Evolutionary conservation across 257 asterid genomes (phyloP), one percentile per base, ranked within the genome.

Genomic region (Scutellaria minor): DNA sequence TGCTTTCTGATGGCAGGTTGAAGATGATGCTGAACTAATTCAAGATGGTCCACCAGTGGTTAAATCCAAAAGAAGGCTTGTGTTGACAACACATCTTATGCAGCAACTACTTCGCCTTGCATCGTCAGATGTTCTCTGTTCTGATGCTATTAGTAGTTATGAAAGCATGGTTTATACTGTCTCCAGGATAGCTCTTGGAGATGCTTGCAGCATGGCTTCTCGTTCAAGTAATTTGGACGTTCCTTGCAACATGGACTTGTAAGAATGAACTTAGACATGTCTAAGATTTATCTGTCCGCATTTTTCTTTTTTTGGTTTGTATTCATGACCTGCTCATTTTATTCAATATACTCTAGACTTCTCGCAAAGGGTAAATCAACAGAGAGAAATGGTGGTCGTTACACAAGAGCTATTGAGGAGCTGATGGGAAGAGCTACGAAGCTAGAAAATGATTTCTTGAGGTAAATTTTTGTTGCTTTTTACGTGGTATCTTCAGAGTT

Each of bases 41-140:
- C 95, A 88, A 71, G 92, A 83, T 76, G 91, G 84, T 69, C 77
- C 78, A 50, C 85, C 75, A 48, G 40, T 73, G 77, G 77, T 76
- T 74, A 84, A 78, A 81, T 84, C 91, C 70, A 88, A 79, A 80
- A 85, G 89, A 85, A 85, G 98, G 85, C 89, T 92, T 82, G 60
- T 79, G 53, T 75, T 87, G 83, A 79, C 97, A 45, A 83, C 93
- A 31, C 96, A 85, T 70, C 98, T 92, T 74, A 88, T 87, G 95
- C 97, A 92, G 86, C 94, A 90, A 71, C 73, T 92, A 59, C 57
- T 92, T 85, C 74, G 66, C 67, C 90, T 94, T 73, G 86, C 91
- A 14, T 87, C 87, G 18, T 79, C 81, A 53, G 77, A 78, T 62
- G 67, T 93, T 76, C 87, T 89, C 54, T 89, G 87, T 50, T 71